Conservation (phyloP, 331 rosid species). For the Acacia pycnantha region DNA sequence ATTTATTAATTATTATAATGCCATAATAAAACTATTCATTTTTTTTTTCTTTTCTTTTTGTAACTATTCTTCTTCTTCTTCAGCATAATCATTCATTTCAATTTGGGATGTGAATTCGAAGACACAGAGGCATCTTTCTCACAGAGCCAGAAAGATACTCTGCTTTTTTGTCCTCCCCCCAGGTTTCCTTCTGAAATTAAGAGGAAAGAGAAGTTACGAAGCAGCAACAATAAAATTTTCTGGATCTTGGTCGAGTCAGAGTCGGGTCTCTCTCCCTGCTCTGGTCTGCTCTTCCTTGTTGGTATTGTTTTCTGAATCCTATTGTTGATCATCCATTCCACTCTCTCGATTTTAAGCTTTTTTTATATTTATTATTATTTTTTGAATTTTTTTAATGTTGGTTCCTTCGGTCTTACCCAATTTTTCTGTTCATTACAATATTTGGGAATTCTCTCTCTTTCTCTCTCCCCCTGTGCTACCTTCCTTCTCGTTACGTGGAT, state of each 20-base stretch:
- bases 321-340: constrained; percentile 14
- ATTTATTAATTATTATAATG: constrained; percentile 21
- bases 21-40: background rate
- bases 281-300: background rate
- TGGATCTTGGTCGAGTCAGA: constrained; percentile 35
- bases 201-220: background rate
- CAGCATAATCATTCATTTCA: constrained; percentile 42
- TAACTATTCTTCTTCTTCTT: constrained; percentile 40
- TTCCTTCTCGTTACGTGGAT: background rate
- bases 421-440: constrained; percentile 4
- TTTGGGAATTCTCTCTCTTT: background rate
- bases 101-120: constrained; percentile 14
- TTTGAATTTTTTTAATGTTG: background rate
- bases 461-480: background rate
- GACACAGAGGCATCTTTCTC: constrained; percentile 10
- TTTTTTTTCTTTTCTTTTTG: constrained; percentile 40
- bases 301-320: background rate
- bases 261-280: constrained; percentile 22
- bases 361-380: background rate
- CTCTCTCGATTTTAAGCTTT: background rate
- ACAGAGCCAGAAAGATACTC: background rate
- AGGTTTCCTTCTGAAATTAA: background rate
- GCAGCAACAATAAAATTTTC: background rate
- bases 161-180: background rate
- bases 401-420: background rate